Base-by-base conservation (phyloP, 495 filamentous ascomycete species). In the Talaromyces liani region DNA sequence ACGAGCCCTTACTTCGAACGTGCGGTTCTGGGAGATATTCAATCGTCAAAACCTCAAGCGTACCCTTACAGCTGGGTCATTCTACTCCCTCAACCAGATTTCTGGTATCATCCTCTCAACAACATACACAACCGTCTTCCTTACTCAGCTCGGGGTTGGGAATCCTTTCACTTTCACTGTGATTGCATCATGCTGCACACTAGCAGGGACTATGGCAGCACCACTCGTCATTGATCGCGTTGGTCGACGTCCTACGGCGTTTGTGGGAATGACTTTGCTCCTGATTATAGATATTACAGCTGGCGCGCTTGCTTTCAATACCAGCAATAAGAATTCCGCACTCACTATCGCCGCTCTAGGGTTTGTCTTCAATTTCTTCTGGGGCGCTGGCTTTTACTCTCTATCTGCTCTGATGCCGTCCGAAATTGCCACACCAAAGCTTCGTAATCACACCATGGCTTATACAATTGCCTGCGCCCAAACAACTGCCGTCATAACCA, bases 341-440 rank as follows among this genome's bases (percentile, higher is more conserved):
- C 56, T 69, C 45, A 64, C 65, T 20, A 72, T 75, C 27, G 70
- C 72, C 41, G 69, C 58, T 0, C 59, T 76, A 14, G 69, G 69
- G 6, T 75, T 76, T 27, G 64, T 75, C n/a, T 73, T 76, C 64
- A 76, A 76, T 31, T 76, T 76, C 62, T 76, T 76, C 63, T 76
- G 74, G 71, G 72, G 72, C 2, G 73, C 71, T 6, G 74, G 72
- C 1, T 76, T 76, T 62, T 71, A 63, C 62, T 73, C 74, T 0
- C 56, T 76, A 12, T 74, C 71, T 9, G 69, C 63, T 24, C 53
- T 77, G 53, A 75, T 77, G 71, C 75, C 75, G 2, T 70, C 75
- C 2, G 75, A 77, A 57, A 76, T 76, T 18, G 75, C 75, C 6
- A 77, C 73, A 6, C 72, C 75, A n/a, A 77, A 74, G 51, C 68